These are phyloP conservation scores for Saturnispora halmiae DNA, from an alignment of 805 yeast species.

Conservation along the genomic window DNA sequence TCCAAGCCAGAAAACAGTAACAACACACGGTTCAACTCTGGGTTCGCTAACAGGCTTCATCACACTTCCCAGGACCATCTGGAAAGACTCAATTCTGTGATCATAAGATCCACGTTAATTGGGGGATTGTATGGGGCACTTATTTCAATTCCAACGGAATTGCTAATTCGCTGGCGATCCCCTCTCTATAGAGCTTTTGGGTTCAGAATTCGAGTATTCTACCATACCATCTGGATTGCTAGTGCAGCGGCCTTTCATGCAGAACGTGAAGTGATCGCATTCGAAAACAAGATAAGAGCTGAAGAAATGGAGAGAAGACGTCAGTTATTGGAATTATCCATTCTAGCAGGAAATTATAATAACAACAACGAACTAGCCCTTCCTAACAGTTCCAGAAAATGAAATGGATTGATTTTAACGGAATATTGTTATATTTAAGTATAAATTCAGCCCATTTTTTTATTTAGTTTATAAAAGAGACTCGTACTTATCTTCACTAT, in stretches of 20 bases:
- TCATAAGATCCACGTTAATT: constrained; percentile 25
- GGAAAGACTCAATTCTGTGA: constrained; percentile 22
- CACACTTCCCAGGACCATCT: constrained; percentile 20
- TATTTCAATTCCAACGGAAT: constrained; percentile 30
- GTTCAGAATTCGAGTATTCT: constrained; percentile 28
- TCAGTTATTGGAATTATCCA: constrained; percentile 28
- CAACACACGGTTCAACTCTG: constrained; percentile 5
- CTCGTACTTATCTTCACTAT: constrained; percentile 4
- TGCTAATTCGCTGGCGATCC: constrained; percentile 30
- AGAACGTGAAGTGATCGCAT: constrained; percentile 29
- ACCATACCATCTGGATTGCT: constrained; percentile 31
- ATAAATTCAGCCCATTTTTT: not conserved
- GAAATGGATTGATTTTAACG: not conserved
- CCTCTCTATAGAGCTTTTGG: constrained; percentile 32
- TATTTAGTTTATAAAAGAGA: not conserved
- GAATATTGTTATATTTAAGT: no score
- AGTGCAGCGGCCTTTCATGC: constrained; percentile 30
- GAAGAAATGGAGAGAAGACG: constrained; percentile 28
- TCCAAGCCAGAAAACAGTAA: not conserved
- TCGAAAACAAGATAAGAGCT: constrained; percentile 24
- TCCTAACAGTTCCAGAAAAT: constrained; percentile 2
- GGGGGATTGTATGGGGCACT: constrained; percentile 33
- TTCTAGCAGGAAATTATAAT: constrained; percentile 26
- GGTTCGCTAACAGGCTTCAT: constrained; percentile 15
- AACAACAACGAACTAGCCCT: constrained; percentile 23